Percentiles rank a stretch among this genome's conserved stretches.
Conservation (phyloP, 495 filamentous ascomycete species). For the Choiromyces venosus region DNA sequence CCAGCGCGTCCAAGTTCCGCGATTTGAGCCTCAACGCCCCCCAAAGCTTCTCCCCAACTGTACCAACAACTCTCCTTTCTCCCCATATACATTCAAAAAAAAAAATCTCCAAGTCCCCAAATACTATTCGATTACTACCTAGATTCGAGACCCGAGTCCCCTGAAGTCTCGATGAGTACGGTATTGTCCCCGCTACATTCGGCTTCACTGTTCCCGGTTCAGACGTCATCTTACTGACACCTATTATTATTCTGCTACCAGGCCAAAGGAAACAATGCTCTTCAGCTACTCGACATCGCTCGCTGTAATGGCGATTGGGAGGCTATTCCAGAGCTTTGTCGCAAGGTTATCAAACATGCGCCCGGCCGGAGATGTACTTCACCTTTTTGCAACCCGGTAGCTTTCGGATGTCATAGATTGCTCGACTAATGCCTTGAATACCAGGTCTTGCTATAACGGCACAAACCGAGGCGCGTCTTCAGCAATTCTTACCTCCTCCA, state of each 20-base stretch:
- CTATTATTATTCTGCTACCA: slow-evolving; percentile 35
- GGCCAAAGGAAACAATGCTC: slow-evolving; percentile 72
- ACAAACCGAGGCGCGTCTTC: slow-evolving; percentile 31
- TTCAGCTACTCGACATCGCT: slow-evolving; percentile 72
- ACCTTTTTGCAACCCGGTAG: slow-evolving; percentile 12
- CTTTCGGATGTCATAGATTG: slow-evolving; percentile 10
- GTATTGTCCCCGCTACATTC: slow-evolving; percentile 13
- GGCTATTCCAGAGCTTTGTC: slow-evolving; percentile 77
- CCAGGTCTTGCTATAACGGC: slow-evolving; percentile 37
- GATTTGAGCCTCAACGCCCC: slow-evolving; percentile 27
- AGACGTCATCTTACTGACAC: slow-evolving; percentile 23
- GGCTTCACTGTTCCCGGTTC: neutral
- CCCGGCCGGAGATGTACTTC: slow-evolving; percentile 73
- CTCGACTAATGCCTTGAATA: slow-evolving; percentile 5
- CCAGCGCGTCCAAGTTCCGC: neutral
- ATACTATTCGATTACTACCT: neutral
- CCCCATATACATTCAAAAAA: neutral
- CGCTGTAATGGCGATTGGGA: slow-evolving; percentile 85
- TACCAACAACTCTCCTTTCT: slow-evolving; percentile 9
- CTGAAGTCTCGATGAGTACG: slow-evolving; percentile 24
- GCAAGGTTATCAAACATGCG: slow-evolving; percentile 91
- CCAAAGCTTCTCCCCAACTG: neutral
- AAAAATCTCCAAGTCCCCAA: neutral
- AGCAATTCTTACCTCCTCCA: slow-evolving; percentile 33
- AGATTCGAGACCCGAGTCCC: neutral